Conservation (phyloP, 768 basidiomycete species). For the Boletus eberwhitei region DNA sequence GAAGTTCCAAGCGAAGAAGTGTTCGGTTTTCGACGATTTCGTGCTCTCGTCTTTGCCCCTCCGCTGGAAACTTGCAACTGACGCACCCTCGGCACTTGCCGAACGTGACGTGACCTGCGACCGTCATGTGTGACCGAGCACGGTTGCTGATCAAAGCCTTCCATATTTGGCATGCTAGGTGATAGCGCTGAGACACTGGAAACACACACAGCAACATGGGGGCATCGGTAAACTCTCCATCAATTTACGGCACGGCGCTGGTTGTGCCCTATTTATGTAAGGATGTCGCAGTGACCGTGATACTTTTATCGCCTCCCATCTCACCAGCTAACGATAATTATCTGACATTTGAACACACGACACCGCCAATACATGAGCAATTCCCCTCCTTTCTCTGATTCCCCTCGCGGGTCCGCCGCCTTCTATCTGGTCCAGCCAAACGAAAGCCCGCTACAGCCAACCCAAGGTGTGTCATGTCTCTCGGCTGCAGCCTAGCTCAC, state of each 20-base stretch:
- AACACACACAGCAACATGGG: background rate
- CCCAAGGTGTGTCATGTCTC: slow-evolving; percentile 11
- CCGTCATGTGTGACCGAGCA: slow-evolving; percentile 6
- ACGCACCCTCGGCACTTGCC: slow-evolving; percentile 25
- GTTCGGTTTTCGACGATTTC: slow-evolving; percentile 24
- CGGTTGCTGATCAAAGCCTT: slow-evolving; percentile 15
- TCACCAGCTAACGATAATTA: slow-evolving; percentile 10
- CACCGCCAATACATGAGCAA: slow-evolving; percentile 20
- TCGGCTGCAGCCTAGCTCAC: background rate
- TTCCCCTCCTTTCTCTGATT: slow-evolving; percentile 13
- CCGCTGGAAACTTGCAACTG: slow-evolving; percentile 23
- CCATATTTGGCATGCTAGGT: slow-evolving; percentile 18
- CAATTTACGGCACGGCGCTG: slow-evolving; percentile 23
- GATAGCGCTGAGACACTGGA: background rate
- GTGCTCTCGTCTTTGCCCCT: slow-evolving; percentile 19
- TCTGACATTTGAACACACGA: slow-evolving; percentile 4
- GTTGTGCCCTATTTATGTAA: slow-evolving; percentile 15
- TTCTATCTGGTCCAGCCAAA: slow-evolving; percentile 3
- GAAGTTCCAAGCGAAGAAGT: slow-evolving; percentile 34
- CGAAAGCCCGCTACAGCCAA: background rate
- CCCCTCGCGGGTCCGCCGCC: slow-evolving; percentile 13
- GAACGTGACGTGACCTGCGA: slow-evolving; percentile 22
- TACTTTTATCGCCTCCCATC: background rate
- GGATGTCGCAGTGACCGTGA: background rate
- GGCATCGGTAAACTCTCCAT: background rate